Conservation (phyloP, 2,329 filamentous ascomycete genomes). For the Amauroascus niger region DNA sequence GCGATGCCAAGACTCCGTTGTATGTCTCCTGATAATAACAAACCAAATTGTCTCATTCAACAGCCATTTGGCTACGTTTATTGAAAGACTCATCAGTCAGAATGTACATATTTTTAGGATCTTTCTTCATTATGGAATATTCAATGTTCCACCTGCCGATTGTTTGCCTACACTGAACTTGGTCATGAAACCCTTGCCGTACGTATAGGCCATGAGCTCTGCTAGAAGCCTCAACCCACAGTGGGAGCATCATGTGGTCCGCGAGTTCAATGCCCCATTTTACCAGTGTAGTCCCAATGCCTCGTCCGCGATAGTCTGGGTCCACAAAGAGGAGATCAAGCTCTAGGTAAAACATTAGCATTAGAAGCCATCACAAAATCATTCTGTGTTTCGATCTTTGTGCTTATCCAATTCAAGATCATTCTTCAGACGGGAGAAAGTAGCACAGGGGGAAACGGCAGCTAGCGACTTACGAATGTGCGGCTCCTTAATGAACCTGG, state of each 20-base stretch:
- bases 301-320: slow-evolving; percentile 16
- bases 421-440: neutral
- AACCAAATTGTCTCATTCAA: neutral
- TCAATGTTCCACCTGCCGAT: slow-evolving; percentile 15
- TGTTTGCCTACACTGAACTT: slow-evolving; percentile 4
- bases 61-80: too few relatives aligned
- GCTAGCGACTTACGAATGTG: slow-evolving; percentile 15
- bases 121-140: slow-evolving; percentile 15
- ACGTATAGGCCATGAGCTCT: slow-evolving; percentile 12
- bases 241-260: slow-evolving; percentile 16
- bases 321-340: slow-evolving; percentile 18
- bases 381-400: neutral
- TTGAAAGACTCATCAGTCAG: neutral
- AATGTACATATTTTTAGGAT: neutral
- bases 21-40: neutral
- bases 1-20: neutral
- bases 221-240: slow-evolving; percentile 14
- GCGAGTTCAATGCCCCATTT: slow-evolving; percentile 17
- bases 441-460: neutral
- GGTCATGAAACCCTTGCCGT: slow-evolving; percentile 12
- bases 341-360: slow-evolving; percentile 1
- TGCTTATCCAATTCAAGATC: neutral
- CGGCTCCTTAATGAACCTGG: slow-evolving; percentile 12
- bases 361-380: neutral
- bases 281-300: slow-evolving; percentile 17